Conservation (phyloP, 495 filamentous ascomycete species). For the Penicillium pulvis region DNA sequence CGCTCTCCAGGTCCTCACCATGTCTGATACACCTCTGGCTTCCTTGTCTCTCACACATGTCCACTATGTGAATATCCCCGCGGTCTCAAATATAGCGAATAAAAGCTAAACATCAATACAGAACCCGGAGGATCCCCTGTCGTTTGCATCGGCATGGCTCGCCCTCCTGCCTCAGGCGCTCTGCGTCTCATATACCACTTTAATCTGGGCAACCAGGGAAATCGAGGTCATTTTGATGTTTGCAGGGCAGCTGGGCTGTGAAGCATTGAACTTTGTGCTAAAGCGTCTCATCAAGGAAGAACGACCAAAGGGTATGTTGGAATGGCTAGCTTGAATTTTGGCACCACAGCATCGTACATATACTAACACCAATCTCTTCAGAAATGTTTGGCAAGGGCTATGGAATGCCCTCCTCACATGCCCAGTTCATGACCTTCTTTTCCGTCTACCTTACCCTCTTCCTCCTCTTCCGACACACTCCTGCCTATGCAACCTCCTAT, state of each 20-base stretch:
- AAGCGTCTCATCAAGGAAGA: constrained; percentile 93
- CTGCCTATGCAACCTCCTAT: constrained; percentile 46
- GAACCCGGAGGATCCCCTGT: constrained; percentile 85
- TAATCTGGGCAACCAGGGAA: constrained; percentile 89
- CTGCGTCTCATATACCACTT: constrained; percentile 82
- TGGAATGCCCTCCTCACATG: constrained; percentile 98
- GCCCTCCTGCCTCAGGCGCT: constrained; percentile 91
- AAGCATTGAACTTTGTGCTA: constrained; percentile 86
- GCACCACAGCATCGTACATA: neutral
- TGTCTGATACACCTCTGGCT: constrained; percentile 74
- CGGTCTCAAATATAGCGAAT: neutral
- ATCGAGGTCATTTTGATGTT: constrained; percentile 90
- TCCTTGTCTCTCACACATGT: constrained; percentile 95
- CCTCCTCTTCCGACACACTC: constrained; percentile 73
- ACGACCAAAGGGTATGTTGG: constrained; percentile 68
- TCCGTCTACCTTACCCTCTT: constrained; percentile 80
- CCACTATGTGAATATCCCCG: constrained; percentile 72
- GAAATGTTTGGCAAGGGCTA: constrained; percentile 91
- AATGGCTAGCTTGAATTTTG: neutral
- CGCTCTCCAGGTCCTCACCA: constrained; percentile 23
- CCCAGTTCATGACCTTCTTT: constrained; percentile 92
- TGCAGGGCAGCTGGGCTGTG: constrained; percentile 87
- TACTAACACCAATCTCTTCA: constrained; percentile 23
- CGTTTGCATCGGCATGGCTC: constrained; percentile 87
- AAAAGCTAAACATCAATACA: constrained; percentile 40